These are phyloP conservation scores for Solanum gandarillasii DNA, from an alignment of 257 asterid species.

Conservation along the genomic window DNA sequence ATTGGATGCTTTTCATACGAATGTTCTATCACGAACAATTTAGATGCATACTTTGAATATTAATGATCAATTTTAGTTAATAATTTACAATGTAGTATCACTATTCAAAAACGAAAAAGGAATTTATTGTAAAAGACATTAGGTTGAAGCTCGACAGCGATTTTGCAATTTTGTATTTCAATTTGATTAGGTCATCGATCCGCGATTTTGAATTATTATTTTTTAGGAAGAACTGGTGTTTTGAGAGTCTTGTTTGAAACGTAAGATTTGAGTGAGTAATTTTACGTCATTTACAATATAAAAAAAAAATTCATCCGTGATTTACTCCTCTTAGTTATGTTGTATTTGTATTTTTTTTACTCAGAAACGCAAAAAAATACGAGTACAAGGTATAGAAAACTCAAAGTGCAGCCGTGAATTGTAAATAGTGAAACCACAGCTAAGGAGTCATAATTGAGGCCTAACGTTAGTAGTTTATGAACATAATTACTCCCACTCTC, in stretches of 20 bases:
- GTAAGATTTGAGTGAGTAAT: not conserved
- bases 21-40: not conserved
- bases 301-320: not conserved
- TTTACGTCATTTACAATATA: not conserved
- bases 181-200: not conserved
- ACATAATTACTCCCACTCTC: not conserved
- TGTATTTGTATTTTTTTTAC: not conserved
- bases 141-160: not conserved
- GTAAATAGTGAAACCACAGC: not conserved
- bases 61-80: too few species aligned
- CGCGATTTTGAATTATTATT: not conserved
- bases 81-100: not conserved
- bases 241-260: not conserved
- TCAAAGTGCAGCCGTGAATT: not conserved
- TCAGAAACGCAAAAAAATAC: not conserved
- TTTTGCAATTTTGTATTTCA: too few species aligned
- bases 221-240: not conserved
- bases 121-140: too few species aligned
- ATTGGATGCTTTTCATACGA: not conserved
- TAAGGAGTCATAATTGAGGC: not conserved
- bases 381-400: not conserved
- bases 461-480: not conserved
- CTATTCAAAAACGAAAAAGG: too few species aligned
- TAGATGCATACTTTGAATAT: not conserved
- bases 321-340: not conserved